Evolutionary conservation across 192 early-diverging fungal genomes (phyloP), one percentile per base, ranked within the genome.

Genomic region (Linnemannia exigua): DNA sequence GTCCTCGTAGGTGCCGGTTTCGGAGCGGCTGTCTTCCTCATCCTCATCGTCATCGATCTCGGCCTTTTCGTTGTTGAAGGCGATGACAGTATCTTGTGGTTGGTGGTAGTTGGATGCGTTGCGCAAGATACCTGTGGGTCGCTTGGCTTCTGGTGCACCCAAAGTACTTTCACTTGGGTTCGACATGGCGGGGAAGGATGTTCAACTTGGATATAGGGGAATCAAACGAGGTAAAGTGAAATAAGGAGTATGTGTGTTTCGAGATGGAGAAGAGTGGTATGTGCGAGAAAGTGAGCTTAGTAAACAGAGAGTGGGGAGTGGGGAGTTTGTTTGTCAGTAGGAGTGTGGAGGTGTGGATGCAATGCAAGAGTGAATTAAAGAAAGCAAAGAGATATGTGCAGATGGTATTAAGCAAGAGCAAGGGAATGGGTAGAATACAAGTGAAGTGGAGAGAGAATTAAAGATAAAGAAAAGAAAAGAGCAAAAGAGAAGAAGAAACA

Each of bases 1-100:
- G 15, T 86, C 84, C n/a, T 86, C 84, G 63, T 73, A 77, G 36
- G 84, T 86, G 54, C 84, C 84, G 20, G 51, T 63, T 9, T 79
- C 78, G 46, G 84, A 86, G 33, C 47, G 46, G 7, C 66, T 48
- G 7, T 80, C 77, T 3, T 72, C 73, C 0, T 74, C 79, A 9
- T 70, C 76, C 1, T 68, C 81, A n/a, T 69, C 68, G 12, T 74
- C 75, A 35, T 68, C 66, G 67, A 44, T n/a, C 66, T 68, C 47
- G 1, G 69, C 74, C 52, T 82, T 75, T 70, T 82, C 75, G 71
- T 58, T 63, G 38, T 54, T 44, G 38, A 83, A 35, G 37, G 75
- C 28, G 69, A 83, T 74, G 37, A 69, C 74, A 25, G 75, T 76
- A 7, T 83, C 75, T 22, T 66, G 73, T 28, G 70, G 70, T 75